Base-by-base conservation (phyloP, 805 yeast genomes). In the Kuraishia floccosa region DNA sequence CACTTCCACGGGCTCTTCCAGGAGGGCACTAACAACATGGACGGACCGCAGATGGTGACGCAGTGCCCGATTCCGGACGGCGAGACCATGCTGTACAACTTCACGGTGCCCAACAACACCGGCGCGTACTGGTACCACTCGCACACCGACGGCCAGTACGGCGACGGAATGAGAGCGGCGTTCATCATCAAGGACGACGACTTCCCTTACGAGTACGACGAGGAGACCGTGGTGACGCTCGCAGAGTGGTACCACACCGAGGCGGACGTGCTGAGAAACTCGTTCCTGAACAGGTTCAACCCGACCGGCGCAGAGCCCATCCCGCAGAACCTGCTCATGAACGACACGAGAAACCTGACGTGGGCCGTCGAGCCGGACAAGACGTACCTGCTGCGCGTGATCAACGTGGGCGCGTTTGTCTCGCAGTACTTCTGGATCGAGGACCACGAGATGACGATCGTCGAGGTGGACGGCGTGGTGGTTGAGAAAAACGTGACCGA, bases 91-190 rank as follows among this genome's bases (percentile, higher is more conserved):
- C 49, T 75, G 27, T 81, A 81, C 54, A 79, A 80, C 52, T 80
- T 81, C 44, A 73, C 80, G 2, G 77, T 78, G 7, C 63, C 53
- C 6, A 65, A 71, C 38, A 87, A 81, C 49, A 72, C 59, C 3
- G 93, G 93, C 30, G 68, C 84, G n/a, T 81, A 63, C 54, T 81
- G 93, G 93, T 81, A 80, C 51, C 93, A 81, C 49, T 74, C 85
- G 4, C 93, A 81, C 44, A 63, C 76, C 24, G 86, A 84, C 0
- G 58, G 80, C 10, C 91, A 81, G 46, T 81, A 81, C 43, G 72
- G 80, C 33, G 93, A 81, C 51, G 93, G 93, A 1, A 54, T 81
- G 37, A 63, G 89, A 42, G 86, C 79, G 1, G 53, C 80, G 25
- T 64, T 81, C 35, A 63, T 80, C 11, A 65, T 81, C 23, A 83